Evolutionary conservation across 768 basidiomycete genomes (phyloP).

Genomic region (button mushroom (Agaricus bisporus)): DNA sequence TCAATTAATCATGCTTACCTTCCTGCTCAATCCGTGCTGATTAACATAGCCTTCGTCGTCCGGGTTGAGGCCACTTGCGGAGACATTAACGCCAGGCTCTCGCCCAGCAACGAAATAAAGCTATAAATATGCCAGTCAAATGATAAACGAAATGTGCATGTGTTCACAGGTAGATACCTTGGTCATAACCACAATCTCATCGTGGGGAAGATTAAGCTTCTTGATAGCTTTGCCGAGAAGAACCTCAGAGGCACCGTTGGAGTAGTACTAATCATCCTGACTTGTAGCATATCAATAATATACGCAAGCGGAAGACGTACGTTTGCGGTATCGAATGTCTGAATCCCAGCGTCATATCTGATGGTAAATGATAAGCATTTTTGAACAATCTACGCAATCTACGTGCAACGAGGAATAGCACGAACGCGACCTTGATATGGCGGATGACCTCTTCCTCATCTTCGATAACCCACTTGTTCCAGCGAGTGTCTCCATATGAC

Average conservation of each 20-base stretch:
- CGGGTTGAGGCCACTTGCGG: conserved; percentile 13
- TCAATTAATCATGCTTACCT: conserved; percentile 14
- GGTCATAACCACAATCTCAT: conserved; percentile 73
- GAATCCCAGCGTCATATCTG: conserved; percentile 58
- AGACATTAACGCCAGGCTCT: conserved; percentile 12
- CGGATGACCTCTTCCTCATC: conserved; percentile 44
- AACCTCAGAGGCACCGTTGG: conserved; percentile 58
- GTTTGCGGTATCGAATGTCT: conserved; percentile 56
- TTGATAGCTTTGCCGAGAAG: conserved; percentile 72
- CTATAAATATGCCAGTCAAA: conserved; percentile 20
- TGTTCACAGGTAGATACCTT: conserved; percentile 36
- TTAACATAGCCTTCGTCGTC: conserved; percentile 50
- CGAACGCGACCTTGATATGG: conserved; percentile 32
- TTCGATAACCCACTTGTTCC: conserved; percentile 41
- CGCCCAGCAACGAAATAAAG: conserved; percentile 27
- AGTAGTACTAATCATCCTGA: conserved; percentile 41
- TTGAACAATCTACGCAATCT: no score
- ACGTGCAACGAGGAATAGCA: conserved; percentile 1
- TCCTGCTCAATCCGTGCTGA: conserved; percentile 38
- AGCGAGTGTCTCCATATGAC: conserved; percentile 49
- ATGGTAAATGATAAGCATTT: background rate
- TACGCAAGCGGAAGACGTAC: conserved; percentile 15
- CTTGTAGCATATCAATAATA: background rate
- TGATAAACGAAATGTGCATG: background rate
- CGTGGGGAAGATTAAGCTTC: conserved; percentile 57